Conservation (phyloP, 2,329 filamentous ascomycete genomes). For the Clonostachys rhizophaga region DNA sequence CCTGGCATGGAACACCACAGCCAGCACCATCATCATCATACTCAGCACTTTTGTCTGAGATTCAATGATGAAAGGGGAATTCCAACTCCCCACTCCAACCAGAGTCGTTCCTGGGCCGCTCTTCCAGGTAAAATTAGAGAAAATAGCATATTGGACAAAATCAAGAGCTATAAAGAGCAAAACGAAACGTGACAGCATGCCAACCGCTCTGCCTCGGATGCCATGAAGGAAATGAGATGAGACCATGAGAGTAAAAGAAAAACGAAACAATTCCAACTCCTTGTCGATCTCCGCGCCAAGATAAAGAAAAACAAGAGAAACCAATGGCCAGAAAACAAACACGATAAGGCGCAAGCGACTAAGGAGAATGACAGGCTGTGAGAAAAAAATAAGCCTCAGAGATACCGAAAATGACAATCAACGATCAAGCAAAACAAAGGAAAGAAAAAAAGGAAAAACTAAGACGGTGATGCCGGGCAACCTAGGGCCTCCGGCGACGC, state of each 20-base stretch:
- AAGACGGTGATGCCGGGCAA: slow-evolving; percentile 4
- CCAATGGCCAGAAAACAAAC: background rate
- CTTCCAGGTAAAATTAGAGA: background rate
- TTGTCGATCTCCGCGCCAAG: slow-evolving; percentile 4
- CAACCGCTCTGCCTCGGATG: slow-evolving; percentile 27
- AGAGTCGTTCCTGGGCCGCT: slow-evolving; percentile 10
- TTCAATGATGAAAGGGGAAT: too few relatives aligned
- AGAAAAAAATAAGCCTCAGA: slow-evolving; percentile 5
- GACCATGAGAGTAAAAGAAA: background rate
- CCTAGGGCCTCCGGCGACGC: slow-evolving; percentile 1
- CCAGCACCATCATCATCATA: too few relatives aligned
- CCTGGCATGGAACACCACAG: slow-evolving; percentile 23
- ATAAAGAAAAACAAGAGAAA: too few relatives aligned
- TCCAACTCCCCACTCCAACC: slow-evolving; percentile 13
- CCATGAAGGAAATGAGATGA: slow-evolving; percentile 21
- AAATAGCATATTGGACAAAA: slow-evolving; percentile 1
- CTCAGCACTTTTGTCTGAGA: too few relatives aligned
- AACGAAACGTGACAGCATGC: slow-evolving; percentile 14
- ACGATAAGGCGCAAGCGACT: background rate
- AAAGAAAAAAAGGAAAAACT: slow-evolving; percentile 18
- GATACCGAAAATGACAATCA: slow-evolving; percentile 4
- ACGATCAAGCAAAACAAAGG: slow-evolving; percentile 16
- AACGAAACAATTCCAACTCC: slow-evolving; percentile 3
- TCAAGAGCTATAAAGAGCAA: slow-evolving; percentile 10
- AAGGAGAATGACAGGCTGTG: background rate